Evolutionary conservation across 352 stramenopile genomes (phyloP).

Genomic region (Phytophthora crassamura): DNA sequence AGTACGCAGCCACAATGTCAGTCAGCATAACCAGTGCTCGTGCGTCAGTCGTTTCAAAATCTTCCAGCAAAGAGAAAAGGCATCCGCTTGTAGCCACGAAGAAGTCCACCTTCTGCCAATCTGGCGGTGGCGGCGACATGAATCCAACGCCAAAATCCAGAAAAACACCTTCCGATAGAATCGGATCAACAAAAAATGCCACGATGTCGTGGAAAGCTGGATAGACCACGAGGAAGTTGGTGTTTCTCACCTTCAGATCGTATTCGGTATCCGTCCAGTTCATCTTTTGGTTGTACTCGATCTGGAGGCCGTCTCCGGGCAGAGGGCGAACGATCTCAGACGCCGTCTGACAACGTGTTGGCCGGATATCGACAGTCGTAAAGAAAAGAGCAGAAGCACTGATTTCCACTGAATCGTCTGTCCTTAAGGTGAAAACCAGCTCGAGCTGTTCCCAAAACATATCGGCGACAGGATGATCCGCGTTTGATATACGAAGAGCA

Average conservation of each 20-base stretch:
- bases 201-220: conserved; percentile 67
- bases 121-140: conserved; percentile 62
- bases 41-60: conserved; percentile 73
- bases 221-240: conserved; percentile 81
- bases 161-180: conserved; percentile 53
- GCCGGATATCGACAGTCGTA: conserved; percentile 68
- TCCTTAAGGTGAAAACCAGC: conserved; percentile 77
- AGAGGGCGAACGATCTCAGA: conserved; percentile 79
- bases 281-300: conserved; percentile 81
- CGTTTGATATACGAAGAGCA: conserved; percentile 71
- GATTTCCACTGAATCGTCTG: conserved; percentile 84
- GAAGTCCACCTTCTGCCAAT: conserved; percentile 88
- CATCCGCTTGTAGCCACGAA: conserved; percentile 68
- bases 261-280: conserved; percentile 83
- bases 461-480: conserved; percentile 64
- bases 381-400: conserved; percentile 65
- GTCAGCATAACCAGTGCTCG: conserved; percentile 81
- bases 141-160: conserved; percentile 71
- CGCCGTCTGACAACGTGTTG: conserved; percentile 52
- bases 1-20: conserved; percentile 69
- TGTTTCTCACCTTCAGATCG: conserved; percentile 75
- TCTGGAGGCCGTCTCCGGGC: conserved; percentile 71
- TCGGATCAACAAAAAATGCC: conserved; percentile 69
- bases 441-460: conserved; percentile 86
- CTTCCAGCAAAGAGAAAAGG: conserved; percentile 84